Base-by-base conservation (phyloP, 202 grass and related monocot genomes). In the Carex arenaria region DNA sequence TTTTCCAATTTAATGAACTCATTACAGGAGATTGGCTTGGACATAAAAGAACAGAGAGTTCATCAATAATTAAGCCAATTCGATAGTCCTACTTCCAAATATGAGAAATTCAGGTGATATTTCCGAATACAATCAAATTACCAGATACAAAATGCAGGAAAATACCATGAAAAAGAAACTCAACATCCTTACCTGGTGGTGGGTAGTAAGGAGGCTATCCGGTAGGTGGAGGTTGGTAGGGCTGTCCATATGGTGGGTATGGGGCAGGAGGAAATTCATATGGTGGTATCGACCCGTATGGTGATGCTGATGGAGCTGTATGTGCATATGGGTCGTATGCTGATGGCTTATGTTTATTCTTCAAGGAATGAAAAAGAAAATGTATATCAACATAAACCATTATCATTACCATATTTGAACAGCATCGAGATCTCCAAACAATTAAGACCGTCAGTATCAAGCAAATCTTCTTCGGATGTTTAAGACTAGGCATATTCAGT, bases 121-220 rank as follows among this genome's bases (percentile, higher is more conserved):
- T 30, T 56, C 26, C 10, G 7, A 56, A 76, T 32, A 76, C 7
- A 32, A 76, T 4, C 23, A 31, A 55, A 77, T 45, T 26, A 17
- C 28, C 3, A 10, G 52, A 34, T 36, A 14, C 10, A 13, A 49
- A 72, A 23, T 77, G 52, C 14, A 56, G 51, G 51, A 7, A 55
- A 77, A 32, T 19, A 28, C 52, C 23, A 77, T 57, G 14, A 36
- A 77, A n/a, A 32, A 52, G 8, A 76, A 15, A 22, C 4, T n/a
- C n/a, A 42, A 57, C 6, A 30, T 79, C 55, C 14, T 7, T 85
- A 97, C 94, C 92, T 81, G 87, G 82, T 88, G 94, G 81, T 81
- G 82, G 87, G 62, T 85, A 82, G 82, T 93, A 94, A 59, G 82
- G 73, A 23, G 88, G 84, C 81, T 88, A 85, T 60, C 73, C 77